These are phyloP conservation scores for Epichloe typhina DNA, from an alignment of 2,329 filamentous ascomycete genomes.

Conservation along the genomic window DNA sequence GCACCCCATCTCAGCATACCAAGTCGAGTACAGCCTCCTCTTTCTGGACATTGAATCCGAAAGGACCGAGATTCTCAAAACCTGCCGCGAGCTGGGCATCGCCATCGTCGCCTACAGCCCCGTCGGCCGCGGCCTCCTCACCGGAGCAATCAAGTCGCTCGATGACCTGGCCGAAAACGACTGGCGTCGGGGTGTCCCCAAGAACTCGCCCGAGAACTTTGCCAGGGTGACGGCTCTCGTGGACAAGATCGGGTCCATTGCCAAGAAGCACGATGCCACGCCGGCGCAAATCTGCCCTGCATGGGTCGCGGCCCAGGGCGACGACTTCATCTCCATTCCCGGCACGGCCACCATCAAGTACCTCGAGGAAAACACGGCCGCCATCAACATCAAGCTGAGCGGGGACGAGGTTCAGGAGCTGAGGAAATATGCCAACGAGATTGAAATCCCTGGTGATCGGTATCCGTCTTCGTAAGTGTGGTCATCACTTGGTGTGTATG, in stretches of 20 bases:
- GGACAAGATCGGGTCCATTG: slow-evolving; percentile 33
- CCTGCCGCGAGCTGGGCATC: slow-evolving; percentile 45
- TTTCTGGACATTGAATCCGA: slow-evolving; percentile 44
- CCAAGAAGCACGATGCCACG: slow-evolving; percentile 39
- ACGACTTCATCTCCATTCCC: slow-evolving; percentile 46
- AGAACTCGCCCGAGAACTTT: slow-evolving; percentile 12
- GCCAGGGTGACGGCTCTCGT: slow-evolving; percentile 39
- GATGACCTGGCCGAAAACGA: slow-evolving; percentile 31
- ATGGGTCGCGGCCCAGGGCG: slow-evolving; percentile 48
- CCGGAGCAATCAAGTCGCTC: slow-evolving; percentile 31
- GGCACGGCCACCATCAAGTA: slow-evolving; percentile 35
- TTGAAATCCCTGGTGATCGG: slow-evolving; percentile 15
- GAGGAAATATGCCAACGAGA: slow-evolving; percentile 15
- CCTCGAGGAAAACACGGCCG: slow-evolving; percentile 31
- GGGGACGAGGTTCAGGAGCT: slow-evolving; percentile 22
- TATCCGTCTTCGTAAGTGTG: slow-evolving; percentile 8
- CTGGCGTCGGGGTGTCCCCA: slow-evolving; percentile 19
- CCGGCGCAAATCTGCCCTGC: slow-evolving; percentile 46
- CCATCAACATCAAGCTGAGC: slow-evolving; percentile 18
- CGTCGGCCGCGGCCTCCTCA: slow-evolving; percentile 44
- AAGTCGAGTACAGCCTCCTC: slow-evolving; percentile 42
- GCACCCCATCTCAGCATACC: slow-evolving; percentile 35
- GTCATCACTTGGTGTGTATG: background rate
- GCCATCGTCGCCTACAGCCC: slow-evolving; percentile 45
- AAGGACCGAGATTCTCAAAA: slow-evolving; percentile 33